A percentile compares a stretch with the other conserved stretches of the same genome.
Conservation (phyloP, 2,329 filamentous ascomycete species). For the Hortaea werneckii region DNA sequence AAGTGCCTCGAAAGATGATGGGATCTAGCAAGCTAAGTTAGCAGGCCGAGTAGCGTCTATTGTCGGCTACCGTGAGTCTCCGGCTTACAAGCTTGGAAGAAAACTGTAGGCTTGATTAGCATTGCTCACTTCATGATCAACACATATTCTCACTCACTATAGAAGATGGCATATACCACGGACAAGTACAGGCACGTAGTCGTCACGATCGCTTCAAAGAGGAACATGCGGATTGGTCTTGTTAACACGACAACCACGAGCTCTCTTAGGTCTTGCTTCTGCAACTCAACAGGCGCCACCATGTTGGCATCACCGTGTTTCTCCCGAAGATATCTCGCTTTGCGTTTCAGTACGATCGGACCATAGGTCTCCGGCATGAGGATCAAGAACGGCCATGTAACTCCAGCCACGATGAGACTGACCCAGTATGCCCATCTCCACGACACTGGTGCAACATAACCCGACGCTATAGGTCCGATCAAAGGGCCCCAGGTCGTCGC, state of each 20-base stretch:
- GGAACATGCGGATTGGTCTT: slow-evolving; percentile 63
- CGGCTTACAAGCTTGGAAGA: slow-evolving; percentile 53
- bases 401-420: slow-evolving; percentile 56
- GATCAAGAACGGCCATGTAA: slow-evolving; percentile 49
- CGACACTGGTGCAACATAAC: slow-evolving; percentile 48
- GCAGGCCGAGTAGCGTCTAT: too few species aligned
- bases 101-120: slow-evolving; percentile 33
- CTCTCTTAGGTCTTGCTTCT: slow-evolving; percentile 43
- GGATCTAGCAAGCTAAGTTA: slow-evolving; percentile 28
- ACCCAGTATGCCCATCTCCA: slow-evolving; percentile 68
- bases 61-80: too few species aligned
- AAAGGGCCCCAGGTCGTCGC: slow-evolving; percentile 57
- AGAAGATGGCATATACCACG: slow-evolving; percentile 52
- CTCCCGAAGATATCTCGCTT: slow-evolving; percentile 41
- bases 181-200: slow-evolving; percentile 61
- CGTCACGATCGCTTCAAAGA: slow-evolving; percentile 61
- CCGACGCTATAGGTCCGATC: slow-evolving; percentile 55
- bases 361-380: slow-evolving; percentile 48
- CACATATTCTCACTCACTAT: slow-evolving; percentile 30
- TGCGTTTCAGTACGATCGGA: slow-evolving; percentile 32
- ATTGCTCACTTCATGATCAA: background rate
- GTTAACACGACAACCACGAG: slow-evolving; percentile 59
- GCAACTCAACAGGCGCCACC: slow-evolving; percentile 53
- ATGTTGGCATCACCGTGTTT: slow-evolving; percentile 40
- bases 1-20: slow-evolving; percentile 54